These are phyloP conservation scores for Trametes maxima DNA, from an alignment of 768 basidiomycete genomes.

Conservation along the genomic window DNA sequence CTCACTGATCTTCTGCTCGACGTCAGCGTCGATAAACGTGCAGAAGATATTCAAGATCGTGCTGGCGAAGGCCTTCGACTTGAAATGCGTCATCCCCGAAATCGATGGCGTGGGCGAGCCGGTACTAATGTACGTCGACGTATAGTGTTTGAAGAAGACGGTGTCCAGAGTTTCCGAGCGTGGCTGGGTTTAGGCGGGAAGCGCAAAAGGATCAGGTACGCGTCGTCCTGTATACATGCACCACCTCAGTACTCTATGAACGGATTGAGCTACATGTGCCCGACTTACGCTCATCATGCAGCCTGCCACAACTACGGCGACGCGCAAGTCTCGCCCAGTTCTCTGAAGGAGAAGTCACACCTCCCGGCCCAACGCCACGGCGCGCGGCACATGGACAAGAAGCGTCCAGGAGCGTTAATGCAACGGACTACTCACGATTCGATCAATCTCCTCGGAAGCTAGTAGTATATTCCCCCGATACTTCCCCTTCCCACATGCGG, in stretches of 20 bases:
- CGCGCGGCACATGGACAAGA: slow-evolving; percentile 19
- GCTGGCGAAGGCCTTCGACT: slow-evolving; percentile 94
- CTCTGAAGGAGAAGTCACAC: slow-evolving; percentile 18
- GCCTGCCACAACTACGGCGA: slow-evolving; percentile 9
- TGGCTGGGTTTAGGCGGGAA: slow-evolving; percentile 16
- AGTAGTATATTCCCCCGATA: slow-evolving; percentile 18
- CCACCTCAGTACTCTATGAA: slow-evolving; percentile 8
- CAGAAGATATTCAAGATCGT: slow-evolving; percentile 99
- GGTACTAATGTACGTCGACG: slow-evolving; percentile 90
- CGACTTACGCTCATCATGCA: neutral
- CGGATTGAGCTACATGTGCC: neutral
- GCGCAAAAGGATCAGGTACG: slow-evolving; percentile 22
- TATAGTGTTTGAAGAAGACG: slow-evolving; percentile 39
- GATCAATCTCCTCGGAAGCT: slow-evolving; percentile 16
- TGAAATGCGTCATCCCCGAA: slow-evolving; percentile 98
- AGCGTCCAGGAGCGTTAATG: slow-evolving; percentile 15
- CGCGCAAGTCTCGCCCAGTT: slow-evolving; percentile 8
- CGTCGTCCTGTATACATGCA: neutral
- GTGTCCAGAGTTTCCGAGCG: slow-evolving; percentile 8
- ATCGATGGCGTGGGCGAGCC: slow-evolving; percentile 97
- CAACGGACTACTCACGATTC: slow-evolving; percentile 17
- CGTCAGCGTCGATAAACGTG: slow-evolving; percentile 98
- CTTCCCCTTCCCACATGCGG: slow-evolving; percentile 7
- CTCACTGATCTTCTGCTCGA: slow-evolving; percentile 99
- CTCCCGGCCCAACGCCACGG: slow-evolving; percentile 9